Percentiles rank a stretch among this genome's conserved stretches.
phyloP scores from a whole-genome alignment of 2,329 filamentous ascomycete species.

The Capronia epimyces region DNA sequence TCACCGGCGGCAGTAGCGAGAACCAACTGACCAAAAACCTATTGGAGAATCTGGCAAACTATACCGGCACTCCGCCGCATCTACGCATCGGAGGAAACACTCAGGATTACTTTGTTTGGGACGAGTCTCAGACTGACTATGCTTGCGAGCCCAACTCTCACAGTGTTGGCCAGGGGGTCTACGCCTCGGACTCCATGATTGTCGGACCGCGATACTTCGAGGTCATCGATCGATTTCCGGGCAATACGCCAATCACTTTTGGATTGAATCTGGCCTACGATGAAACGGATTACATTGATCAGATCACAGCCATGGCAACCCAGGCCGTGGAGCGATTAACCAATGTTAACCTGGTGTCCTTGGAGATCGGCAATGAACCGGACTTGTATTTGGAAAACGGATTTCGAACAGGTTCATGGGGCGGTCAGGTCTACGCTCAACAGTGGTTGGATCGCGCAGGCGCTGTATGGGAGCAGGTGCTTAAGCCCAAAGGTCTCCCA shows the following conservation, averaged over 20 bases:
- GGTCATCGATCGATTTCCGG: slow-evolving; percentile 46
- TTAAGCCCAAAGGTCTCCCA: slow-evolving; percentile 39
- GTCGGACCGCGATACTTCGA: slow-evolving; percentile 47
- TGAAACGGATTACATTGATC: slow-evolving; percentile 41
- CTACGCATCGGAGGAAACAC: slow-evolving; percentile 50
- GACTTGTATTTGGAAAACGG: slow-evolving; percentile 38
- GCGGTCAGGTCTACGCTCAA: slow-evolving; percentile 41
- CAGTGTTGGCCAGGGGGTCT: slow-evolving; percentile 36
- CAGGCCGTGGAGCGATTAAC: slow-evolving; percentile 23
- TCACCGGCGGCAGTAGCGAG: slow-evolving; percentile 40
- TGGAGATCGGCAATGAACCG: slow-evolving; percentile 33
- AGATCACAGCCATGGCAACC: slow-evolving; percentile 40
- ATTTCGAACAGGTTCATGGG: slow-evolving; percentile 44
- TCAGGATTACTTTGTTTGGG: slow-evolving; percentile 47
- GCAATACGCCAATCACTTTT: slow-evolving; percentile 47
- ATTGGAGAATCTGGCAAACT: slow-evolving; percentile 46
- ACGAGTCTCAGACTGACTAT: slow-evolving; percentile 35
- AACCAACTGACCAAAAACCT: slow-evolving; percentile 47
- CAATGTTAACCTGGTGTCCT: slow-evolving; percentile 30
- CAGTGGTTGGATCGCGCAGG: slow-evolving; percentile 45
- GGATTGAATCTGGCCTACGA: slow-evolving; percentile 49
- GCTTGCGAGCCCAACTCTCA: slow-evolving; percentile 38
- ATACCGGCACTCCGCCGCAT: slow-evolving; percentile 46
- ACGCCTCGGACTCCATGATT: slow-evolving; percentile 42
- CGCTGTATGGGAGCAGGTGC: slow-evolving; percentile 42